phyloP scores from a whole-genome alignment of 2,329 filamentous ascomycete genomes.

The Cladophialophora bantiana region DNA sequence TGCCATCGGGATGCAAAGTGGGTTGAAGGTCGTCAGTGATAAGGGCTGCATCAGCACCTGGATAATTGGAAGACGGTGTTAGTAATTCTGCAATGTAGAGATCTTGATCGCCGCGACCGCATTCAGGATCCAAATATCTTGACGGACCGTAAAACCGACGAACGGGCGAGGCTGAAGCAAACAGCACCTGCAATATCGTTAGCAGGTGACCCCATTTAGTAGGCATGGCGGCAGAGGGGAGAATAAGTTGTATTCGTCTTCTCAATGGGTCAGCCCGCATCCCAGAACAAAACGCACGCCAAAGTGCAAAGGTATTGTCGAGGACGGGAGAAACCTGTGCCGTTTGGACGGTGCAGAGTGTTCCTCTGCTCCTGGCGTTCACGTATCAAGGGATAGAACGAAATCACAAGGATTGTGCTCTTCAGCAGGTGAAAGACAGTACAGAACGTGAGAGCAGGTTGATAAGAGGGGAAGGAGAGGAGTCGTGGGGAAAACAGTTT shows the following conservation, averaged over 20 bases:
- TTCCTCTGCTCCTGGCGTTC: neutral
- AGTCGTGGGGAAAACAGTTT: conserved; percentile 30
- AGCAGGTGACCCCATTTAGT: conserved; percentile 28
- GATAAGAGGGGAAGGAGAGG: neutral
- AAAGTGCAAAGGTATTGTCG: neutral
- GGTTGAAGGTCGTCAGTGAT: neutral
- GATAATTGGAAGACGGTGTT: conserved; percentile 8
- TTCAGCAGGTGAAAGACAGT: neutral
- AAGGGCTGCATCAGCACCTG: conserved; percentile 11
- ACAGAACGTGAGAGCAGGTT: neutral
- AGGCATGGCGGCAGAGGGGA: conserved; percentile 24
- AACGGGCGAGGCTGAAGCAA: conserved; percentile 34
- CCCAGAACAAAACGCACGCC: neutral
- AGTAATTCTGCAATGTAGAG: conserved; percentile 2
- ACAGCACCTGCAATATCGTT: conserved; percentile 35
- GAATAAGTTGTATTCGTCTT: conserved; percentile 1
- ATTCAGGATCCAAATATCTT: conserved; percentile 9
- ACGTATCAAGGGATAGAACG: neutral
- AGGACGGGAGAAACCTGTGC: neutral
- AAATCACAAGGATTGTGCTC: neutral
- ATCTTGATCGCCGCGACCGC: conserved; percentile 9
- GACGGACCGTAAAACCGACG: conserved; percentile 31
- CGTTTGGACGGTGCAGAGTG: neutral
- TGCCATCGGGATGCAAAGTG: neutral
- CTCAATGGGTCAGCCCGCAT: neutral